These are phyloP conservation scores for Phytopythium oedochilum DNA, from an alignment of 352 stramenopile species.

Conservation along the genomic window DNA sequence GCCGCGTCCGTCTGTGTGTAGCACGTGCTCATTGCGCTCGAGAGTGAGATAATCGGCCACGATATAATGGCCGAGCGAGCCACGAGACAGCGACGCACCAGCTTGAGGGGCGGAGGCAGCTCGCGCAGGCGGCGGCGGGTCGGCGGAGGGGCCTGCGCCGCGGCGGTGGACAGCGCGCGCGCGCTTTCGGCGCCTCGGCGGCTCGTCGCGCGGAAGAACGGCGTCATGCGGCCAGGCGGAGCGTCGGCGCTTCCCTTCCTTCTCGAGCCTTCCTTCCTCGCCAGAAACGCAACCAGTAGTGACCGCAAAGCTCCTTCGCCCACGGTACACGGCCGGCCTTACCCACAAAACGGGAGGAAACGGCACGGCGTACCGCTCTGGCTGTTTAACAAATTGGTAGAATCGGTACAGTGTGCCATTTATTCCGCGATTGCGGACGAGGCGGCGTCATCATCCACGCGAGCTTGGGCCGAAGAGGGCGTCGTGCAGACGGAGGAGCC, in stretches of 20 bases:
- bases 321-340: background rate
- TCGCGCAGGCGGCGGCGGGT: conserved; percentile 58
- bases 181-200: conserved; percentile 8
- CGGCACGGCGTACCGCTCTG: too few species aligned
- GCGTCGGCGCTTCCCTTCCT: too few species aligned
- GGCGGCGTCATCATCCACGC: background rate
- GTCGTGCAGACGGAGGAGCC: conserved; percentile 46
- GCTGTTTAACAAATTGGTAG: background rate
- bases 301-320: background rate
- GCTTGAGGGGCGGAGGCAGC: conserved; percentile 66
- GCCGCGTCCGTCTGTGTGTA: conserved; percentile 81
- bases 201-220: conserved; percentile 23
- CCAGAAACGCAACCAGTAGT: conserved; percentile 2
- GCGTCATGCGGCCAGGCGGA: too few species aligned
- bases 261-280: background rate
- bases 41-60: too few species aligned
- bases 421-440: too few species aligned
- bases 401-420: background rate
- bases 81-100: conserved; percentile 42
- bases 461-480: conserved; percentile 36
- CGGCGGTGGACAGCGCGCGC: conserved; percentile 34
- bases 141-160: conserved; percentile 26
- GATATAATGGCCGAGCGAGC: too few species aligned
- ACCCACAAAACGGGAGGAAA: background rate
- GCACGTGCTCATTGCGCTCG: too few species aligned